Evolutionary conservation across 495 filamentous ascomycete genomes (phyloP), one percentile per base, ranked within the genome.

Genomic region (Podospora australis): DNA sequence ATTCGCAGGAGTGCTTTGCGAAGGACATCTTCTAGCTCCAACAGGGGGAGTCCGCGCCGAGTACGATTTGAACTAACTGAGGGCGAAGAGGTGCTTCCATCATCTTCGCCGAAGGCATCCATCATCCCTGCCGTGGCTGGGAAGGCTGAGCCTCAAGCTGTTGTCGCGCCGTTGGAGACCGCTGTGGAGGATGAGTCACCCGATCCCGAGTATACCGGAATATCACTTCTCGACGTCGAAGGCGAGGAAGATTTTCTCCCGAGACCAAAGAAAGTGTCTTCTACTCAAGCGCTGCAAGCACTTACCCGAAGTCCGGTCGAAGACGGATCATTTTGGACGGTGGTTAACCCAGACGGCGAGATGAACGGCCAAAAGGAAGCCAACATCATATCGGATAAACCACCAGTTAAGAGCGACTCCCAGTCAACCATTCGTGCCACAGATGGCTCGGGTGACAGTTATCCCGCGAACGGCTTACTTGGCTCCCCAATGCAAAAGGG

Each of bases 41-140:
- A 54, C 17, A 76, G 70, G 35, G 60, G 64, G 35, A 78, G 76
- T 47, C 75, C 75, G 3, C 69, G 75, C 10, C 65, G 73, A 42
- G 76, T 79, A 20, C 74, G 76, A 19, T 79, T 79, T 43, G 69
- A 76, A 21, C 66, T 77, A 23, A 62, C 67, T 50, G n/a, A n/a
- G n/a, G 74, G 73, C 23, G 64, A 69, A 51, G 75, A 78, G 55
- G 72, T 79, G 45, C 63, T 73, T 49, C 72, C 76, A 22, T 74
- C 72, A 21, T 61, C 67, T 29, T 75, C 73, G 23, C 74, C 74
- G 32, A 54, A 58, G 39, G 50, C 44, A 20, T 21, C 49, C 46
- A 39, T 38, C 36, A 35, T 45, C 38, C 29, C 43, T 21, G 23
- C 32, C 46, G 39, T 44, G 36, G 36, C 43, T 20, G 39, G 22